Base-by-base conservation (phyloP, 2,329 filamentous ascomycete genomes). In the Trichoderma cornu-damae region DNA sequence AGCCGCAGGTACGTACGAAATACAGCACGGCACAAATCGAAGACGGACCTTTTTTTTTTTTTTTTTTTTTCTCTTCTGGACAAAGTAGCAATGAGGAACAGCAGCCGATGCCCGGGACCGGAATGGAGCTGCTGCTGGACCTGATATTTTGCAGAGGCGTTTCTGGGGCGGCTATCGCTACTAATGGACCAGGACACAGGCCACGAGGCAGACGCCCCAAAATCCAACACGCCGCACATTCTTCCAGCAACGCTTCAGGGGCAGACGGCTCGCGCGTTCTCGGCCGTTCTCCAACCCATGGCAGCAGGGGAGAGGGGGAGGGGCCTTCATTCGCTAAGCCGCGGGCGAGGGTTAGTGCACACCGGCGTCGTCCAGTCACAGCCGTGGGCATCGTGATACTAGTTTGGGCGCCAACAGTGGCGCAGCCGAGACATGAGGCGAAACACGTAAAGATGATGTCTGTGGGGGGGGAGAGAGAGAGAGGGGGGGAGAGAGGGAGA, bases 331-430 rank as follows among this genome's bases (percentile, higher is more conserved):
- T 52, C 49, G 49, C 37, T 34, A 24, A 37, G 49, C 49, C 38
- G 50, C 26, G 37, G 38, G 18, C 28, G n/a, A 30, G 14, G n/a
- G 14, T 37, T 37, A 37, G 38, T 22, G 12, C 44, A n/a, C 22
- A 34, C 2, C 1, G 20, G 16, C 38, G 6, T 42, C 7, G 44
- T 47, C 44, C 44, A 47, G 44, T 47, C 51, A 18, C 16, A 22
- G 24, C 24, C 38, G 32, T 24, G 9, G 32, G 16, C 12, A 16
- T 55, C 32, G 32, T n/a, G 14, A 40, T 26, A 37, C 28, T 47
- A 37, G 51, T 46, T 42, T 55, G 40, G 51, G 40, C 51, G 40
- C 51, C 51, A 54, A 46, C 30, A 28, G 51, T 55, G 51, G 51
- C 51, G 51, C 51, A 55, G 51, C 32, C 32, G 20, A 52, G 37